These are phyloP conservation scores for Nadsonia starkeyi-henricii DNA, from an alignment of 1,139 yeast genomes.

Conservation along the genomic window DNA sequence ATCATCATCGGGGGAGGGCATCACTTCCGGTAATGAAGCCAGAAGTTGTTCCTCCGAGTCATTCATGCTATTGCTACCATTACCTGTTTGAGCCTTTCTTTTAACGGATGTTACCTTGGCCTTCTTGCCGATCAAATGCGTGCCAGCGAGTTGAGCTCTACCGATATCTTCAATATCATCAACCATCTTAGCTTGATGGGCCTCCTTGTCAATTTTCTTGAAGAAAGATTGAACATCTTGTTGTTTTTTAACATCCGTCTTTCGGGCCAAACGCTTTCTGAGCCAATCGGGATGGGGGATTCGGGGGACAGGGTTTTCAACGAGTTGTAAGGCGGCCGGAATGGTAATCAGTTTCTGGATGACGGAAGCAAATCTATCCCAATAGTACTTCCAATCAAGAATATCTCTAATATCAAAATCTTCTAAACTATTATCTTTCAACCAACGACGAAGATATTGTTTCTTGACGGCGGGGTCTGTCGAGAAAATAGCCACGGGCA, in stretches of 20 bases:
- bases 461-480: constrained; percentile 52
- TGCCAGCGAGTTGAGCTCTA: constrained; percentile 11
- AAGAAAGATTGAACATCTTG: constrained; percentile 49
- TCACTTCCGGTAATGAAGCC: constrained; percentile 14
- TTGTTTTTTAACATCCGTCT: constrained; percentile 62
- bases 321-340: constrained; percentile 90
- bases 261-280: constrained; percentile 34
- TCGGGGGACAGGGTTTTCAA: constrained; percentile 89
- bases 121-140: constrained; percentile 7
- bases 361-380: constrained; percentile 83
- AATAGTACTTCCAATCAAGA: constrained; percentile 87
- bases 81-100: constrained; percentile 25
- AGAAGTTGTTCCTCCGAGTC: constrained; percentile 5
- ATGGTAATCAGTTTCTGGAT: constrained; percentile 90
- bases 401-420: constrained; percentile 80
- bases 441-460: constrained; percentile 71
- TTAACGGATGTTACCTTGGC: constrained; percentile 17
- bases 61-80: neutral
- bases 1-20: constrained; percentile 58
- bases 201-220: constrained; percentile 22
- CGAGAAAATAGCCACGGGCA: constrained; percentile 91
- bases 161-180: constrained; percentile 70
- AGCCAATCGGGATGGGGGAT: constrained; percentile 95
- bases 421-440: constrained; percentile 62
- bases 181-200: neutral